Percentiles rank a stretch among this genome's conserved stretches.
Evolutionary conservation across 148 eudicot species (phyloP).

Genomic region (Heliosperma pusillum): DNA sequence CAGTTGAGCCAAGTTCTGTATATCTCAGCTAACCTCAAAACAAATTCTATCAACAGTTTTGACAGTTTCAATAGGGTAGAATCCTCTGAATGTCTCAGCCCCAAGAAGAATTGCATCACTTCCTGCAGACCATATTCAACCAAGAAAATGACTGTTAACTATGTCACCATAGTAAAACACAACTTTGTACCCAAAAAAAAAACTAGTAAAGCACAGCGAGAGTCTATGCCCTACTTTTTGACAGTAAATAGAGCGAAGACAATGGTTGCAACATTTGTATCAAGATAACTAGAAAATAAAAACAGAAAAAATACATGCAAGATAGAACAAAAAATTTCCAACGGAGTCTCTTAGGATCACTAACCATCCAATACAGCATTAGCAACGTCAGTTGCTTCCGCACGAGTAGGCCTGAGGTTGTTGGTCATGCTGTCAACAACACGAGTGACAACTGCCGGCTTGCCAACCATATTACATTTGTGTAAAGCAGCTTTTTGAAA

Average conservation of each 20-base stretch:
- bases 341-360: constrained; percentile 7
- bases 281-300: background rate
- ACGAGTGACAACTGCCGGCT: constrained; percentile 94
- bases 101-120: constrained; percentile 96
- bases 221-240: background rate
- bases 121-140: constrained; percentile 41
- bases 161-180: background rate
- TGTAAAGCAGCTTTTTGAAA: constrained; percentile 96
- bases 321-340: constrained; percentile 5
- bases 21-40: constrained; percentile 57
- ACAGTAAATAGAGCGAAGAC: background rate
- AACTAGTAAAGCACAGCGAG: background rate
- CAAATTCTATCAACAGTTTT: constrained; percentile 84
- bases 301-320: background rate
- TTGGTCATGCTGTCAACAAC: constrained; percentile 98
- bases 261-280: background rate
- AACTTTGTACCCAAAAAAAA: too few species aligned
- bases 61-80: constrained; percentile 85
- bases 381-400: constrained; percentile 98
- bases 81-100: constrained; percentile 88
- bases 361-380: constrained; percentile 93
- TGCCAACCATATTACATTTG: constrained; percentile 94
- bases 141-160: background rate
- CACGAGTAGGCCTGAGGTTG: constrained; percentile 95
- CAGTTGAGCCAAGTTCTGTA: background rate